A percentile compares a stretch with the other conserved stretches of the same genome.
These are phyloP conservation scores for Acacia concinna DNA, from an alignment of 331 rosid species.

Conservation along the genomic window DNA sequence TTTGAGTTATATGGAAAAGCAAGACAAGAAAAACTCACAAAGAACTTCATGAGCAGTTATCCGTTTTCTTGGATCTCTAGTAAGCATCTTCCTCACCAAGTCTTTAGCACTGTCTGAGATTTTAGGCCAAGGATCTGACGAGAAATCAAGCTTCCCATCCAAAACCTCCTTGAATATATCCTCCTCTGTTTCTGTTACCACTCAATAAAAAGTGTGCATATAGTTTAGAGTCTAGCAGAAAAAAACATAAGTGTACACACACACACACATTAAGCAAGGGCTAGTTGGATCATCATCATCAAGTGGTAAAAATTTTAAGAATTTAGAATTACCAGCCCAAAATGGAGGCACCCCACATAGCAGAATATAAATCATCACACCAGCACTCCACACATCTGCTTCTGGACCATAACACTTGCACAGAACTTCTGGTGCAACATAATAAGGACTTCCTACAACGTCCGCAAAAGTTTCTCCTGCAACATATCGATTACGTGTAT, in stretches of 20 bases:
- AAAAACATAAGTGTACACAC: not conserved
- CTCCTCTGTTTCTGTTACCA: constrained; percentile 59
- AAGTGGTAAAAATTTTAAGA: not conserved
- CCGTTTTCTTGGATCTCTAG: constrained; percentile 75
- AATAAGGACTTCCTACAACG: constrained; percentile 91
- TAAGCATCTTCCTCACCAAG: constrained; percentile 75
- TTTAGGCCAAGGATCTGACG: constrained; percentile 83
- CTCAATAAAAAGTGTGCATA: constrained; percentile 10
- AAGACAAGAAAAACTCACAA: constrained; percentile 45
- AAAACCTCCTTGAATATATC: constrained; percentile 70
- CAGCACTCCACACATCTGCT: constrained; percentile 98
- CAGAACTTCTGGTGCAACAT: constrained; percentile 91
- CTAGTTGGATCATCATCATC: not conserved
- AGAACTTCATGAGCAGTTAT: constrained; percentile 79
- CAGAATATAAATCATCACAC: constrained; percentile 86
- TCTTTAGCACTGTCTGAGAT: constrained; percentile 83
- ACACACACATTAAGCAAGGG: not conserved
- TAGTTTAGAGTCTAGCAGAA: not conserved
- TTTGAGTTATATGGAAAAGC: not conserved
- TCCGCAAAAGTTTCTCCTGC: constrained; percentile 75
- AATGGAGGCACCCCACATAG: constrained; percentile 86
- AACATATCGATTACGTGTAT: not conserved
- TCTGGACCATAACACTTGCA: constrained; percentile 67
- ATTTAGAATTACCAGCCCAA: constrained; percentile 67
- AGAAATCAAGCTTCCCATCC: constrained; percentile 74